phyloP scores from a whole-genome alignment of 805 yeast genomes.

The Candida orba region DNA sequence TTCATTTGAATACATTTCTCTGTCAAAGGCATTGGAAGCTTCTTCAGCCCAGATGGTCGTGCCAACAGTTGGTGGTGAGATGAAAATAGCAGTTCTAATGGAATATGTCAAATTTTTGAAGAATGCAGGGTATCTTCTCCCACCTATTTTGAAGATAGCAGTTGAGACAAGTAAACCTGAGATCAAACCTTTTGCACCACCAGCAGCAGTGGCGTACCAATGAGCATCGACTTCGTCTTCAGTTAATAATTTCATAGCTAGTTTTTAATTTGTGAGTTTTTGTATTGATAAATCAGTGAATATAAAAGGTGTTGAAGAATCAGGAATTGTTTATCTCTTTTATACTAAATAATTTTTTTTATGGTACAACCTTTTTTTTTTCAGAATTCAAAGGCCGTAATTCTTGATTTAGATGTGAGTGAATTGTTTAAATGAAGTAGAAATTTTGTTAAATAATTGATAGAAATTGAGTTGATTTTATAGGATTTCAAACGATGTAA shows the following conservation, averaged over 20 bases:
- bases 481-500: too few relatives aligned
- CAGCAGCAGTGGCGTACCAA: slow-evolving; percentile 46
- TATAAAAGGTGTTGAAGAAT: too few relatives aligned
- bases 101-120: slow-evolving; percentile 42
- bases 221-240: slow-evolving; percentile 65
- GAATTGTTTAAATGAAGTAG: too few relatives aligned
- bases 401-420: too few relatives aligned
- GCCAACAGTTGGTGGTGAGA: slow-evolving; percentile 58
- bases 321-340: neutral
- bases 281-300: neutral
- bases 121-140: slow-evolving; percentile 38
- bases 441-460: too few relatives aligned
- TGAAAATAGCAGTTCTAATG: slow-evolving; percentile 55
- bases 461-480: too few relatives aligned
- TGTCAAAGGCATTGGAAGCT: slow-evolving; percentile 62
- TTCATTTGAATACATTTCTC: slow-evolving; percentile 46
- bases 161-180: slow-evolving; percentile 52
- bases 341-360: too few relatives aligned
- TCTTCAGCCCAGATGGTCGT: slow-evolving; percentile 65
- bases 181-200: slow-evolving; percentile 54
- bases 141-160: slow-evolving; percentile 46
- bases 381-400: too few relatives aligned
- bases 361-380: too few relatives aligned
- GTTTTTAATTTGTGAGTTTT: neutral
- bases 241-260: slow-evolving; percentile 61